These are phyloP conservation scores for Pythium rishiriense DNA, from an alignment of 352 stramenopile genomes.

Conservation along the genomic window DNA sequence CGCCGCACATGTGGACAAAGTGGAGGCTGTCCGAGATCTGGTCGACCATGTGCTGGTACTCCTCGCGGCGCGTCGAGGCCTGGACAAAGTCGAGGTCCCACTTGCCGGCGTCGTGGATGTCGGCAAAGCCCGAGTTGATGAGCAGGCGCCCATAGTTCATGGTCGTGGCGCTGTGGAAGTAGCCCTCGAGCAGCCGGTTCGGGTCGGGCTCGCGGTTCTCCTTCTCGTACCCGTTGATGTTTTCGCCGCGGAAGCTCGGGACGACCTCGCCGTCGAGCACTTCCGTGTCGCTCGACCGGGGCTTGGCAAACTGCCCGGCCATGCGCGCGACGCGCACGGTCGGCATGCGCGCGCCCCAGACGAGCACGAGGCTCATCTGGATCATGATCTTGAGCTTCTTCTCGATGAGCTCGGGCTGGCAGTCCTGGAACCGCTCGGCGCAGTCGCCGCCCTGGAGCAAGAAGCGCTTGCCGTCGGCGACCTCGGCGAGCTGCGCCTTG, in stretches of 20 bases:
- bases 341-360: slow-evolving; percentile 96
- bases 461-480: slow-evolving; percentile 96
- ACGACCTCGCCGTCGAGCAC: slow-evolving; percentile 93
- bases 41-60: slow-evolving; percentile 95
- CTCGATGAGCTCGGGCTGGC: slow-evolving; percentile 80
- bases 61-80: slow-evolving; percentile 90
- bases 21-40: slow-evolving; percentile 97
- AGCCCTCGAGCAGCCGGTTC: slow-evolving; percentile 93
- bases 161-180: slow-evolving; percentile 97
- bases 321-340: slow-evolving; percentile 97
- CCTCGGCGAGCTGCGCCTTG: slow-evolving; percentile 91
- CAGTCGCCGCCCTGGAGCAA: slow-evolving; percentile 98
- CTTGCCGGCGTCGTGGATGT: slow-evolving; percentile 95
- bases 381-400: slow-evolving; percentile 95
- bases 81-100: slow-evolving; percentile 99
- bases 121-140: slow-evolving; percentile 94
- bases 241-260: slow-evolving; percentile 97
- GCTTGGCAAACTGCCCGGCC: slow-evolving; percentile 99
- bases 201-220: slow-evolving; percentile 94
- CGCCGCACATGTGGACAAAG: slow-evolving; percentile 95
- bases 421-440: slow-evolving; percentile 96
- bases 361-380: slow-evolving; percentile 97
- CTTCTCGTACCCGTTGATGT: slow-evolving; percentile 96
- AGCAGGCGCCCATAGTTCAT: slow-evolving; percentile 98
- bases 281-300: slow-evolving; percentile 94